phyloP scores from a whole-genome alignment of 225 moss, liverwort and hornwort genomes.

The Pseudisothecium myosuroides region DNA sequence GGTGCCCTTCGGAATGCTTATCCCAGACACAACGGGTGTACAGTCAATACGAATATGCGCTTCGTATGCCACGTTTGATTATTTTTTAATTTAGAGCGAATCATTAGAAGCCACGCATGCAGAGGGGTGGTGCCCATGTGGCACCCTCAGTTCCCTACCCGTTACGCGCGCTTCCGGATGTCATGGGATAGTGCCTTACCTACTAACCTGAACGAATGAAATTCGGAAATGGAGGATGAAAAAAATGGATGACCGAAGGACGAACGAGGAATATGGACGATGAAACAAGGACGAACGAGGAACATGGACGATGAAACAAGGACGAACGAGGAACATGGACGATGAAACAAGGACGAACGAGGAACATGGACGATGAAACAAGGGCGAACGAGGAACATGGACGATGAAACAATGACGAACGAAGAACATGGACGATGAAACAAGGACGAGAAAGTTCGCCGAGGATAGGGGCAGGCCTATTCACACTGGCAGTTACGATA shows the following conservation, averaged over 20 bases:
- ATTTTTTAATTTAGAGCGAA: background rate
- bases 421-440: background rate
- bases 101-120: background rate
- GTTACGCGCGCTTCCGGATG: conserved; percentile 3
- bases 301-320: background rate
- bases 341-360: background rate
- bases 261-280: too few species aligned
- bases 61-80: background rate
- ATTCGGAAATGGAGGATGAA: background rate
- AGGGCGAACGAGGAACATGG: too few species aligned
- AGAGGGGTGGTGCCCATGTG: background rate
- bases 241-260: too few species aligned
- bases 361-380: background rate
- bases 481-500: background rate
- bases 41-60: background rate
- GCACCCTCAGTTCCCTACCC: background rate
- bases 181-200: background rate
- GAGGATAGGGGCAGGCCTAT: background rate
- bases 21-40: background rate
- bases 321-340: background rate
- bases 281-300: background rate
- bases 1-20: background rate
- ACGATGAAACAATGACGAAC: background rate
- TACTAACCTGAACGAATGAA: background rate
- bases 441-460: background rate